Percentiles rank a stretch among this genome's conserved stretches.
phyloP scores from a whole-genome alignment of 805 yeast genomes.

The Scheffersomyces coipomensis region DNA sequence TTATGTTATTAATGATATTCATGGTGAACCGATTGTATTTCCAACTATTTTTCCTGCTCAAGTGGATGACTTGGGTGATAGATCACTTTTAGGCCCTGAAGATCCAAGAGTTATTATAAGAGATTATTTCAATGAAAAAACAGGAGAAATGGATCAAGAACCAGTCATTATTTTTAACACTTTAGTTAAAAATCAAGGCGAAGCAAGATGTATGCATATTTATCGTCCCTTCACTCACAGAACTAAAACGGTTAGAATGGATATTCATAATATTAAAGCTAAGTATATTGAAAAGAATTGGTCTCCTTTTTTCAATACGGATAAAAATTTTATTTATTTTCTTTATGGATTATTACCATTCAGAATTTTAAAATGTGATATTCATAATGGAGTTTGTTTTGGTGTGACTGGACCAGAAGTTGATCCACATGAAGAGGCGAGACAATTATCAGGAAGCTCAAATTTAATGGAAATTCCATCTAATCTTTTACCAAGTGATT shows the following conservation, averaged over 20 bases:
- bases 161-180: conserved; percentile 21
- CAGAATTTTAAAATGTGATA: conserved; percentile 13
- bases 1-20: conserved; percentile 4
- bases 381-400: conserved; percentile 16
- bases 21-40: conserved; percentile 4
- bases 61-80: conserved; percentile 3
- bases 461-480: conserved; percentile 5
- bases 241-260: conserved; percentile 18
- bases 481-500: conserved; percentile 6
- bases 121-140: conserved; percentile 4
- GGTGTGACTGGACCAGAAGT: conserved; percentile 24
- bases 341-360: conserved; percentile 31
- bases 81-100: conserved; percentile 13
- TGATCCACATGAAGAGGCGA: conserved; percentile 22
- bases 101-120: conserved; percentile 15
- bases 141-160: conserved; percentile 13
- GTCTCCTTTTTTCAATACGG: conserved; percentile 35
- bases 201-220: conserved; percentile 20
- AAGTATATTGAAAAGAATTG: conserved; percentile 31
- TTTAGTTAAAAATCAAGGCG: conserved; percentile 9
- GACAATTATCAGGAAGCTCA: neutral
- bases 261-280: conserved; percentile 9
- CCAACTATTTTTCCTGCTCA: conserved; percentile 11
- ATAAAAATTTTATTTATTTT: conserved; percentile 26
- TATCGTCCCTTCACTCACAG: conserved; percentile 21